Evolutionary conservation across 805 yeast species (phyloP).

Genomic region (Suhomyces canberraensis): DNA sequence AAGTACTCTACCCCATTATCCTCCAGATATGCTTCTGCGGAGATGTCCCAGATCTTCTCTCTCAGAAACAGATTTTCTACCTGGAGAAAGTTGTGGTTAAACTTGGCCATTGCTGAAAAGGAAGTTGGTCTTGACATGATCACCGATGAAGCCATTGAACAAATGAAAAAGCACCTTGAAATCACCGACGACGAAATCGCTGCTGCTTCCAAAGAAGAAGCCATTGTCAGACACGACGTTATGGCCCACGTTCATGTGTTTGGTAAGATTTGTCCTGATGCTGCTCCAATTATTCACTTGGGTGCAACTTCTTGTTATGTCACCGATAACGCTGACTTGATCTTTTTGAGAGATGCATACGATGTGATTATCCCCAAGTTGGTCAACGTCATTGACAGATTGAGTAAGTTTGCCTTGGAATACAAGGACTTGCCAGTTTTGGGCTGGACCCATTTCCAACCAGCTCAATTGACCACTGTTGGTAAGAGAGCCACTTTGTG

Average conservation of each 20-base stretch:
- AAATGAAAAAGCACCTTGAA: conserved; percentile 71
- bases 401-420: conserved; percentile 81
- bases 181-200: conserved; percentile 93
- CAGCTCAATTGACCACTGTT: conserved; percentile 97
- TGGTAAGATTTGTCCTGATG: conserved; percentile 90
- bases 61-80: conserved; percentile 92
- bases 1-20: conserved; percentile 90
- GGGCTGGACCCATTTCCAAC: conserved; percentile 99
- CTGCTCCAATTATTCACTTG: conserved; percentile 95
- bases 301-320: conserved; percentile 99
- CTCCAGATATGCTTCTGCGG: conserved; percentile 95
- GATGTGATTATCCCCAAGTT: conserved; percentile 91
- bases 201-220: conserved; percentile 88
- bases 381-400: conserved; percentile 91
- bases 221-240: conserved; percentile 97
- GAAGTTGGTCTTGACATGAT: conserved; percentile 82
- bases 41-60: conserved; percentile 92
- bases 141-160: conserved; percentile 86
- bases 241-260: conserved; percentile 98
- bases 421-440: conserved; percentile 94
- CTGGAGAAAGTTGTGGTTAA: conserved; percentile 97
- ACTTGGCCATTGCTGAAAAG: conserved; percentile 92
- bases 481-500: conserved; percentile 98
- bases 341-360: conserved; percentile 93
- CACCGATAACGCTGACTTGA: conserved; percentile 96